Percentiles rank a stretch among this genome's conserved stretches.
Evolutionary conservation across 2,329 filamentous ascomycete species (phyloP).

Genomic region (Alternaria longipes): DNA sequence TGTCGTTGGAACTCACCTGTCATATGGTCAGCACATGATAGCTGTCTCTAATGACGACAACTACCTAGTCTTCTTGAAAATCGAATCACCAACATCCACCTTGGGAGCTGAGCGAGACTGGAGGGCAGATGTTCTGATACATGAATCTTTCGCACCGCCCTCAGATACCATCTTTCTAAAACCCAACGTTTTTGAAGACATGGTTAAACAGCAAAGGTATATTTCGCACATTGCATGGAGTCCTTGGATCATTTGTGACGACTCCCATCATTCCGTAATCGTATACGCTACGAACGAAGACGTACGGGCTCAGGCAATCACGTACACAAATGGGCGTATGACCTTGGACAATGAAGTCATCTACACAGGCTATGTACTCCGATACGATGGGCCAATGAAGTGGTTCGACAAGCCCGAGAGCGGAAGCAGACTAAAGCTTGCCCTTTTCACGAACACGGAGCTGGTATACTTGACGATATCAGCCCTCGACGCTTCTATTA

Average conservation of each 20-base stretch:
- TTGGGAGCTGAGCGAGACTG: constrained; percentile 35
- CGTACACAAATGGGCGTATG: constrained; percentile 24
- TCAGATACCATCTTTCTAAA: constrained; percentile 20
- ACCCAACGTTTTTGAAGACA: constrained; percentile 42
- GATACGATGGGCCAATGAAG: constrained; percentile 40
- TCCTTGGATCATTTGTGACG: constrained; percentile 43
- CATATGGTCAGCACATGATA: constrained; percentile 45
- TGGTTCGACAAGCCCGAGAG: constrained; percentile 36
- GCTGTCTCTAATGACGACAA: constrained; percentile 55
- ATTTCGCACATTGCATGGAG: constrained; percentile 53
- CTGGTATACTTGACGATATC: constrained; percentile 41
- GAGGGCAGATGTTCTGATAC: constrained; percentile 39
- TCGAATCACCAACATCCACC: constrained; percentile 51
- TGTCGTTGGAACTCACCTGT: constrained; percentile 37
- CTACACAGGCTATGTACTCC: constrained; percentile 33
- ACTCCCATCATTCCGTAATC: constrained; percentile 41
- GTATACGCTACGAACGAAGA: constrained; percentile 49
- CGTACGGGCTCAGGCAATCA: constrained; percentile 37
- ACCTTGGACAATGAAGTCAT: constrained; percentile 34
- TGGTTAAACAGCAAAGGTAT: constrained; percentile 43
- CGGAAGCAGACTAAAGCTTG: constrained; percentile 32
- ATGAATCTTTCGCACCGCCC: constrained; percentile 32
- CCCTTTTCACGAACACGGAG: constrained; percentile 43
- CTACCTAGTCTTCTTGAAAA: constrained; percentile 49
- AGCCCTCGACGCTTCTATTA: constrained; percentile 31